Evolutionary conservation across 1,284 basidiomycete genomes (phyloP), one percentile per base, ranked within the genome.

Genomic region (Schizopora paradoxa): DNA sequence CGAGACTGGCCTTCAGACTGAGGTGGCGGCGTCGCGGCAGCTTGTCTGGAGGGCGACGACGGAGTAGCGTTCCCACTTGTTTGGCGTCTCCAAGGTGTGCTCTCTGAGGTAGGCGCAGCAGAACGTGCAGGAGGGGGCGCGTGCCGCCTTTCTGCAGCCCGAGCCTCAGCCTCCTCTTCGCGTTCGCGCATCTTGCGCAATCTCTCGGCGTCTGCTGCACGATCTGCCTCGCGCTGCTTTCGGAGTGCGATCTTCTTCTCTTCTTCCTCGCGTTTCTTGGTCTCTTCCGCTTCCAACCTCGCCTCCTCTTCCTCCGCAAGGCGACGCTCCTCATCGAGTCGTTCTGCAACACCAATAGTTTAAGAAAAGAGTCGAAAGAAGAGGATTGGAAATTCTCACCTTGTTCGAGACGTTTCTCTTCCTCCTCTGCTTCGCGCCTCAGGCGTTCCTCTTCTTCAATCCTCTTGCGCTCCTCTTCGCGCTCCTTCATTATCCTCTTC

Each of bases 81-180:
- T 3, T 59, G 47, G 5, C 70, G 64, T 50, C 75, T 65, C 71
- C 74, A 74, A 1, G 57, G 65, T 22, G 54, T 35, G 54, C 59
- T 36, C 49, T 48, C 13, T 41, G 44, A 25, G 55, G 48, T n/a
- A 18, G 56, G 52, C 13, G 54, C 54, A 21, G 37, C 31, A 19
- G 59, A 43, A 21, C 56, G 45, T 16, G 57, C 51, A 43, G 53
- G 55, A 40, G 57, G 51, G 13, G 57, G 51, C 68, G 66, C 61
- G 56, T 56, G 32, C 47, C 61, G 33, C 59, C 58, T 39, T 50
- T 63, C 64, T 6, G 56, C 57, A 21, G 63, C 61, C 29, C 78
- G 76, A 11, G 73, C 73, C 56, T 79, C 74, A 0, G 88, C 89
- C 58, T 92, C 91, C 43, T 88, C 86, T 60, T 92, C 91, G 49